These are phyloP conservation scores for Bertia moriformis DNA, from an alignment of 2,329 filamentous ascomycete genomes.

Conservation along the genomic window DNA sequence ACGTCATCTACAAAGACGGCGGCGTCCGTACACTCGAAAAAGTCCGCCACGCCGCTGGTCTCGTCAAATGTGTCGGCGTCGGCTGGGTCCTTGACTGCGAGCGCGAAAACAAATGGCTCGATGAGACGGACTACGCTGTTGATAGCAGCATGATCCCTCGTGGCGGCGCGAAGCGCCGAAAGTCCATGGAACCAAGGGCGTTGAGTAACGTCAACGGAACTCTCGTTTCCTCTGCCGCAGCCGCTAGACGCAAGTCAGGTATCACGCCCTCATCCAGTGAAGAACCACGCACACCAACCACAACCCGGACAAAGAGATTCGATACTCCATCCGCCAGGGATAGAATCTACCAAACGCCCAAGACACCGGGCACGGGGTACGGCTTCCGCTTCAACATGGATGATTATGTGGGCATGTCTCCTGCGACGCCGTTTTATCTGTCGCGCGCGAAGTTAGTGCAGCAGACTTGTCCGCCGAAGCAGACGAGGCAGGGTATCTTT, in stretches of 20 bases:
- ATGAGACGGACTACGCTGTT: conserved; percentile 56
- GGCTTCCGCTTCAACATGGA: neutral
- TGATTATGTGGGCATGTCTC: neutral
- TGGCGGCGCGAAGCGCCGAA: conserved; percentile 57
- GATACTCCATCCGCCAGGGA: too few species aligned
- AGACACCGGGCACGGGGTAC: neutral
- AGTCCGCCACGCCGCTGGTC: conserved; percentile 54
- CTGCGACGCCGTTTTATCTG: neutral
- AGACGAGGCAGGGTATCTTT: neutral
- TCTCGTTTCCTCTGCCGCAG: conserved; percentile 21
- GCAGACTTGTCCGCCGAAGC: neutral
- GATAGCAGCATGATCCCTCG: conserved; percentile 44
- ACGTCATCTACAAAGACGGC: conserved; percentile 83
- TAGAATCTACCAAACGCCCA: neutral
- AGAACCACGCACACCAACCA: neutral
- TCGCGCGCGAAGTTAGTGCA: neutral
- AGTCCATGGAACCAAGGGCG: conserved; percentile 67
- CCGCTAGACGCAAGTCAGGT: neutral
- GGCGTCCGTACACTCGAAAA: conserved; percentile 69
- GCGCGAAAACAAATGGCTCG: conserved; percentile 61
- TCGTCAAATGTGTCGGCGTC: conserved; percentile 75
- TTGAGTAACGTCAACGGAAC: conserved; percentile 56
- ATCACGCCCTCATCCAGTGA: neutral
- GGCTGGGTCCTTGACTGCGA: conserved; percentile 81
- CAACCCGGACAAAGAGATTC: neutral